These are phyloP conservation scores for Microcyclospora pomicola DNA, from an alignment of 2,329 filamentous ascomycete species.

Conservation along the genomic window DNA sequence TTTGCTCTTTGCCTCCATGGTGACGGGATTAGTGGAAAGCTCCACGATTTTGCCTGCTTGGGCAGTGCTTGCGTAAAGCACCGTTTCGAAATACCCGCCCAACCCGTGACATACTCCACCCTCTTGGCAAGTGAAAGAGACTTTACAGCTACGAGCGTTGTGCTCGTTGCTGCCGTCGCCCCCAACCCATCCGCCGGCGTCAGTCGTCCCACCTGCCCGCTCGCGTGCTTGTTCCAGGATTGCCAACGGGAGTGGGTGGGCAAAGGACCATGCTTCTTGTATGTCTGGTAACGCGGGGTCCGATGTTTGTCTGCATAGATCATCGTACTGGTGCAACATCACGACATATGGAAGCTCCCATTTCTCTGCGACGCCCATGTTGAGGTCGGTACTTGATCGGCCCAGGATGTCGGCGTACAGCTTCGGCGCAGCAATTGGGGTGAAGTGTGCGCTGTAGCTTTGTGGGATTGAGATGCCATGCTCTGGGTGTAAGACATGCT, in stretches of 20 bases:
- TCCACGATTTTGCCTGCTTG: constrained; percentile 47
- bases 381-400: constrained; percentile 34
- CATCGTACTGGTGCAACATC: constrained; percentile 79
- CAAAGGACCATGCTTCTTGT: constrained; percentile 67
- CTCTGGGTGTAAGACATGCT: constrained; percentile 65
- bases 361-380: constrained; percentile 46
- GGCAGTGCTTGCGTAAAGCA: constrained; percentile 54
- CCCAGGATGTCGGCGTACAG: constrained; percentile 67
- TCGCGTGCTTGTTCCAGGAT: constrained; percentile 43
- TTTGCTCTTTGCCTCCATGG: constrained; percentile 81
- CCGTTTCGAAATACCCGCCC: constrained; percentile 90
- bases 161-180: constrained; percentile 79
- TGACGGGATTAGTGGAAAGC: constrained; percentile 82
- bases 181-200: constrained; percentile 58
- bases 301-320: constrained; percentile 47
- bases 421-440: constrained; percentile 79
- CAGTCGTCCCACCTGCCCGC: constrained; percentile 49
- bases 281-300: constrained; percentile 27
- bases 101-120: constrained; percentile 81
- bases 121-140: constrained; percentile 64
- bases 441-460: constrained; percentile 85
- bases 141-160: constrained; percentile 66
- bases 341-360: constrained; percentile 93
- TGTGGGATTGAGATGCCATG: constrained; percentile 87
- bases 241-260: constrained; percentile 53